Base-by-base conservation (phyloP, 2,329 filamentous ascomycete genomes). In the Aspergillus japonicus region DNA sequence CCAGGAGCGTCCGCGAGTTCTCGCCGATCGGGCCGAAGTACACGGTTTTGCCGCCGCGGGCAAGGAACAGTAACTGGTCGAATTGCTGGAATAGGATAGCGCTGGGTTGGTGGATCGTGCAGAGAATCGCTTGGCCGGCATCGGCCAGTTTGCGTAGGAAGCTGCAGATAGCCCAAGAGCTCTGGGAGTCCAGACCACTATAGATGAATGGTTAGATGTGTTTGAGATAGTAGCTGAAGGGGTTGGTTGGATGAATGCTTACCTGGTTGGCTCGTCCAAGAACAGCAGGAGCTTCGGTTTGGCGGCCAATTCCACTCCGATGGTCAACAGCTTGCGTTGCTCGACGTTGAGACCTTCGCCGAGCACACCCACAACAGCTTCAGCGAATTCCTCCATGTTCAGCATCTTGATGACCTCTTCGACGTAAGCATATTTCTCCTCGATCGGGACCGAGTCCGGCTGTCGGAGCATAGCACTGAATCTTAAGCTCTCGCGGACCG, bases 21-120 rank as follows among this genome's bases (percentile, higher is more conserved):
- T 81, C 63, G 0, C 87, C 87, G 47, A 89, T 85, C 4, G 87
- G 78, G 1, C 87, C 87, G 71, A 89, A 89, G 66, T 89, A 89
- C 0, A 88, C 85, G 0, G 86, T 89, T 68, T 82, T 85, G 0
- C 87, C 87, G 12, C 87, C 87, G 53, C 81, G 81, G 1, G 85
- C 85, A 0, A 89, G 78, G 69, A 89, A 86, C 0, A 89, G 74
- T 1, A 89, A 73, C 1, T 81, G 78, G 62, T 89, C 86, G 52
- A 88, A 96, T 60, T 91, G 87, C 73, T 96, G 90, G 80, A 97
- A 96, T 50, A 96, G 82, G 80, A 96, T 91, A 44, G 92, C 91
- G 12, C 90, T 94, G 14, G 93, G 93, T 74, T 97, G 93, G 73
- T 97, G 93, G 62, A 97, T 96, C 0, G 93, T 96, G 77, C 91